Evolutionary conservation across 805 yeast genomes (phyloP).

Genomic region (Trichomonascus vanleenenianus): DNA sequence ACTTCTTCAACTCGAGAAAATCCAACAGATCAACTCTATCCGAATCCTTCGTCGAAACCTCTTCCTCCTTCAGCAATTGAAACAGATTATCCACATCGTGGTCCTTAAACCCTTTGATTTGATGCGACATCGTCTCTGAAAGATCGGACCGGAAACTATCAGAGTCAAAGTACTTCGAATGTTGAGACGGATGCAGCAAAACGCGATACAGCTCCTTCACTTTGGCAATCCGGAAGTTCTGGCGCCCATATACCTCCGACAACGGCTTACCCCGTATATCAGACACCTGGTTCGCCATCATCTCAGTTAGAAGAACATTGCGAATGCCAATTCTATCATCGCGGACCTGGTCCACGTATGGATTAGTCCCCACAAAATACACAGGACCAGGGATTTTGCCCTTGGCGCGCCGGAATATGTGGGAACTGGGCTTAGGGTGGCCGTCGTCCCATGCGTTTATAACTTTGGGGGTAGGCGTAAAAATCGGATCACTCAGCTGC

Average conservation of each 20-base stretch:
- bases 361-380: conserved; percentile 22
- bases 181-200: neutral
- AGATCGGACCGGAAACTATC: too few relatives aligned
- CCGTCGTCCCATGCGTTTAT: conserved; percentile 14
- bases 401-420: conserved; percentile 18
- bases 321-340: conserved; percentile 2
- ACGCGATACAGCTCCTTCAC: neutral
- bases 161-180: too few relatives aligned
- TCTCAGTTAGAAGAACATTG: conserved; percentile 8
- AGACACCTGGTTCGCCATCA: conserved; percentile 5
- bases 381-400: conserved; percentile 13
- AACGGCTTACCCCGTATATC: conserved; percentile 5
- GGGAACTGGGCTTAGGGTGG: conserved; percentile 21
- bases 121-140: too few relatives aligned
- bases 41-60: too few relatives aligned
- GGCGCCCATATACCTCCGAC: neutral
- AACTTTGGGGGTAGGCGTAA: neutral
- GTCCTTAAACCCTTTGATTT: too few relatives aligned
- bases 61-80: too few relatives aligned
- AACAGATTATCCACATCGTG: too few relatives aligned
- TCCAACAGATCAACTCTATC: too few relatives aligned
- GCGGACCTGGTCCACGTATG: conserved; percentile 6
- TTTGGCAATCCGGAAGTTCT: neutral
- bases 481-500: neutral
- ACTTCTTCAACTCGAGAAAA: too few relatives aligned